These are phyloP conservation scores for Trypanosoma vivax DNA, from an alignment of 208 protist species.

Conservation along the genomic window DNA sequence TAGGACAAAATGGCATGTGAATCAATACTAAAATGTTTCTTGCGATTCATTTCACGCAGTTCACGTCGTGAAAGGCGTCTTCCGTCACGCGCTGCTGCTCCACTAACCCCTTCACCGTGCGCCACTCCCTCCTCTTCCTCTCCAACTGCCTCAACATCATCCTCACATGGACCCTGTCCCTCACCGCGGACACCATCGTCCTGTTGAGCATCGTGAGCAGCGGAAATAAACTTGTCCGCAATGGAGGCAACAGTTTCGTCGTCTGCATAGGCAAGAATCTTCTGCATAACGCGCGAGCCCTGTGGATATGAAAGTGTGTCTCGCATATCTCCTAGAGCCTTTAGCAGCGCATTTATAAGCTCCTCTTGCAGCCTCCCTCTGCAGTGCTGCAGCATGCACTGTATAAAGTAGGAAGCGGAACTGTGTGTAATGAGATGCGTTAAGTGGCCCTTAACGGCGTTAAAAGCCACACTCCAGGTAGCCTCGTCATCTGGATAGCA, in stretches of 20 bases:
- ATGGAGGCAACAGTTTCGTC: conserved; percentile 51
- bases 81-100: conserved; percentile 9
- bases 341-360: conserved; percentile 30
- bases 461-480: conserved; percentile 18
- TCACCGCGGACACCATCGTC: not conserved
- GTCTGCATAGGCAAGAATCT: conserved; percentile 60
- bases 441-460: conserved; percentile 25
- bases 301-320: conserved; percentile 52
- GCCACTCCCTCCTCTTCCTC: conserved; percentile 34
- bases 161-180: conserved; percentile 9
- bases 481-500: conserved; percentile 12
- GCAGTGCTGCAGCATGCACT: conserved; percentile 55
- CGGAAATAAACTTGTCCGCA: conserved; percentile 34
- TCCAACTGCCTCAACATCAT: conserved; percentile 19
- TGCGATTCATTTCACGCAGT: conserved; percentile 55
- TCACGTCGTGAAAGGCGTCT: conserved; percentile 32
- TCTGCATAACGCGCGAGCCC: conserved; percentile 84
- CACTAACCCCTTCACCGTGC: conserved; percentile 19
- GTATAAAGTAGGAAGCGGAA: conserved; percentile 61
- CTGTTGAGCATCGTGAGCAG: conserved; percentile 10
- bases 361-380: conserved; percentile 31
- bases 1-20: conserved; percentile 66
- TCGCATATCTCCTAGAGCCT: conserved; percentile 41
- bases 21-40: conserved; percentile 52
- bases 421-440: conserved; percentile 47